Evolutionary conservation across 1,284 basidiomycete genomes (phyloP).

Genomic region (Takashimella koratensis): DNA sequence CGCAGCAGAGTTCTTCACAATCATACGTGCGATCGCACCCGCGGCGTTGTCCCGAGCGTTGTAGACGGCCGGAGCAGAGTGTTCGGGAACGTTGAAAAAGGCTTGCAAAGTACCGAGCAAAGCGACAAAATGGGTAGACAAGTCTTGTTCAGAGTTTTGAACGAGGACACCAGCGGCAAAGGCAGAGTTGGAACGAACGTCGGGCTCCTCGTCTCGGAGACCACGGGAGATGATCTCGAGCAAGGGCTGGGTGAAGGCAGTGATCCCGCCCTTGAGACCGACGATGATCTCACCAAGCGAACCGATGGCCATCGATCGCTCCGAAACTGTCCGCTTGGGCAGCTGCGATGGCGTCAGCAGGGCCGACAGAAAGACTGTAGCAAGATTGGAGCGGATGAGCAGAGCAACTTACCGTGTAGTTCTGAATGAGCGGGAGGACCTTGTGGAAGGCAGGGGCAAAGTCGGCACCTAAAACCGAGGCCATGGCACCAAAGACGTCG

Average conservation of each 20-base stretch:
- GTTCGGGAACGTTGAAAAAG: slow-evolving; percentile 67
- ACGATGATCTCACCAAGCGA: slow-evolving; percentile 93
- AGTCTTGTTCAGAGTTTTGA: slow-evolving; percentile 79
- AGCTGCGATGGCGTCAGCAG: slow-evolving; percentile 53
- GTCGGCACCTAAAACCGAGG: slow-evolving; percentile 76
- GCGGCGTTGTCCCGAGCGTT: slow-evolving; percentile 95
- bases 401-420: slow-evolving; percentile 74
- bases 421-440: slow-evolving; percentile 85
- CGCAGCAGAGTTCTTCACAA: slow-evolving; percentile 73
- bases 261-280: slow-evolving; percentile 83
- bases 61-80: slow-evolving; percentile 56
- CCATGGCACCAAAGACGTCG: slow-evolving; percentile 89
- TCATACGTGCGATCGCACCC: slow-evolving; percentile 85
- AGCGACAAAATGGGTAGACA: slow-evolving; percentile 73
- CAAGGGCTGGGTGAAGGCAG: slow-evolving; percentile 73
- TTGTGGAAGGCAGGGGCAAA: slow-evolving; percentile 79
- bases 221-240: slow-evolving; percentile 77
- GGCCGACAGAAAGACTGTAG: slow-evolving; percentile 14
- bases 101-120: slow-evolving; percentile 78
- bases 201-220: slow-evolving; percentile 77
- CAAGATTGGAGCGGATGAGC: not conserved
- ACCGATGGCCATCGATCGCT: slow-evolving; percentile 90
- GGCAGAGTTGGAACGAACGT: slow-evolving; percentile 94
- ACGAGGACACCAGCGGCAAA: slow-evolving; percentile 91
- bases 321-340: slow-evolving; percentile 79